A percentile compares a stretch with the other conserved stretches of the same genome.
These are phyloP conservation scores for Boletus vinaceobasis DNA, from an alignment of 768 basidiomycete species.

Conservation along the genomic window DNA sequence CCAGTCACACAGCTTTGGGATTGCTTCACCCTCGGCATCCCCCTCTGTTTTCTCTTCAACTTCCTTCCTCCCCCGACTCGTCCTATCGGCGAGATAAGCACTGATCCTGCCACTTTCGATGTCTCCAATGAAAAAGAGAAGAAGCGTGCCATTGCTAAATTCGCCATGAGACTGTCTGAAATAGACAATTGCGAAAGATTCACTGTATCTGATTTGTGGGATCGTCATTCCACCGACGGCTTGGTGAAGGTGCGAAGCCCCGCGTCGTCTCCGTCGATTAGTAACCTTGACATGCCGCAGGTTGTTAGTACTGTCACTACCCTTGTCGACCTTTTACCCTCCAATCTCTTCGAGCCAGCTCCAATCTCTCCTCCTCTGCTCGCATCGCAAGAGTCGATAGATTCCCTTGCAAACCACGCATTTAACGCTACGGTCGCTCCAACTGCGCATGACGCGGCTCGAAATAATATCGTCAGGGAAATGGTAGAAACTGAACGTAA, in stretches of 20 bases:
- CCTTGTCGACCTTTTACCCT: conserved; percentile 74
- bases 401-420: conserved; percentile 50
- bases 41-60: conserved; percentile 96
- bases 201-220: conserved; percentile 88
- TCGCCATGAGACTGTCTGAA: conserved; percentile 82
- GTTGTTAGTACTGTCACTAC: conserved; percentile 87
- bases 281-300: conserved; percentile 36
- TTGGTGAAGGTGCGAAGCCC: conserved; percentile 77
- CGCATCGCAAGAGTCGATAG: conserved; percentile 56
- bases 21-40: conserved; percentile 87
- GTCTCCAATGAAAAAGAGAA: conserved; percentile 75
- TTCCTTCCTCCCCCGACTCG: conserved; percentile 56
- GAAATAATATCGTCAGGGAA: conserved; percentile 80
- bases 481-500: conserved; percentile 94
- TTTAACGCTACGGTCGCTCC: conserved; percentile 39
- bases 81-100: conserved; percentile 55
- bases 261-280: neutral
- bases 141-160: conserved; percentile 88
- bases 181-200: conserved; percentile 75
- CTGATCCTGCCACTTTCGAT: conserved; percentile 62
- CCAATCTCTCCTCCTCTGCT: conserved; percentile 57
- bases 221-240: conserved; percentile 87
- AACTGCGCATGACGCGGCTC: conserved; percentile 60
- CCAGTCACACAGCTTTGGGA: conserved; percentile 95
- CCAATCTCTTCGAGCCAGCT: conserved; percentile 61